Evolutionary conservation across 106 monocot species (phyloP), one percentile per base, ranked within the genome.

Genomic region (Platanthera guangdongensis): DNA sequence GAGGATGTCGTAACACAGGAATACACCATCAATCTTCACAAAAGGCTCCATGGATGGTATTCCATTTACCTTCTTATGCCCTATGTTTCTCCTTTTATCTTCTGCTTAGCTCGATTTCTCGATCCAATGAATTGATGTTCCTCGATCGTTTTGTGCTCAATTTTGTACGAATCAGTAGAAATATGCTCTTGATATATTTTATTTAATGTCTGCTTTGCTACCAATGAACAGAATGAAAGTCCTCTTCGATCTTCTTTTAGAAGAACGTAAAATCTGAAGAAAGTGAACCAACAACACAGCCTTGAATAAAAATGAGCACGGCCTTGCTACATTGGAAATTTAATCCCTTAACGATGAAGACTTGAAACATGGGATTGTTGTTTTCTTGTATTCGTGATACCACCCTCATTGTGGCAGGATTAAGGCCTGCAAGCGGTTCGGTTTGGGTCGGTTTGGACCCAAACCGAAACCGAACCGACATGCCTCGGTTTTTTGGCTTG

Each of bases 1-100:
- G 81, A 82, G 71, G 78, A 81, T 51, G 86, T 83, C 50, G 78
- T 86, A 9, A 81, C 83, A n/a, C 68, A 82, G 63, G 86, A 86
- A 75, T 86, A 86, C 74, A 86, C 86, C 46, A 79, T 86, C 75
- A 83, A 86, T 54, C 83, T 86, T 72, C 86, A 83, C 81, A 81
- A 83, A 71, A 60, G 86, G 5, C 83, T 86, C 57, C 86, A 86
- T 80, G 84, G 85, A 52, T 85, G 85, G 85, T 85, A 80, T 18
- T 53, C 45, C 45, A 13, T 77, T 25, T 68, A 22, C 47, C 47
- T 13, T 78, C 32, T 67, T 3, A 39, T 13, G 12, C 22, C 22
- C 4, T 67, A 22, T 39, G n/a, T 60, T 60, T 18, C 55, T 55
- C 59, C 8, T n/a, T n/a, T n/a, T n/a, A n/a, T n/a, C n/a, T n/a